phyloP scores from a whole-genome alignment of 2,329 filamentous ascomycete genomes.

The Cyphellophora europaea region DNA sequence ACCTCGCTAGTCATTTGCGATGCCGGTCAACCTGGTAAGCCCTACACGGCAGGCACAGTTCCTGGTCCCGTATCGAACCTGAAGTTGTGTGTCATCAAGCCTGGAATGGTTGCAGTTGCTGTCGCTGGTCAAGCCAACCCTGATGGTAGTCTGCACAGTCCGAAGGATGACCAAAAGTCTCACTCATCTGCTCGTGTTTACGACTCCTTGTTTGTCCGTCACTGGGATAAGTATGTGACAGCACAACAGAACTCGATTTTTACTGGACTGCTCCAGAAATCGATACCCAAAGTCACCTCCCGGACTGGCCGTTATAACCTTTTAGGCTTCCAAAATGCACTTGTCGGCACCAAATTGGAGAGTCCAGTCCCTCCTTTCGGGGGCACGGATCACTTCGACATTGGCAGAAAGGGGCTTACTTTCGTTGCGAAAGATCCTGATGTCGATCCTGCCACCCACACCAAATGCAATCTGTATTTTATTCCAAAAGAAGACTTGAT shows the following conservation, averaged over 20 bases:
- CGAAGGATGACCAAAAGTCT: conserved; percentile 38
- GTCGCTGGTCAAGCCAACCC: conserved; percentile 37
- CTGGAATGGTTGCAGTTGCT: conserved; percentile 35
- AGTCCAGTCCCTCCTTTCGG: conserved; percentile 40
- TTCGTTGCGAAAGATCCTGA: conserved; percentile 36
- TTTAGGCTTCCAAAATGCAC: conserved; percentile 34
- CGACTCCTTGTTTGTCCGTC: conserved; percentile 41
- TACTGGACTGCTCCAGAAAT: conserved; percentile 36
- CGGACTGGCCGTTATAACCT: conserved; percentile 27
- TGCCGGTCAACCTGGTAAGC: conserved; percentile 28
- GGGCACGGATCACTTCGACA: conserved; percentile 36
- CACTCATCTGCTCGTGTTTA: conserved; percentile 38
- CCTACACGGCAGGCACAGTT: conserved; percentile 36
- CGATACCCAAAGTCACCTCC: conserved; percentile 27
- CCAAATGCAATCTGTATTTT: conserved; percentile 36
- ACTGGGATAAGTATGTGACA: conserved; percentile 43
- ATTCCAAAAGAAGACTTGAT: conserved; percentile 34
- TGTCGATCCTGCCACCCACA: conserved; percentile 36
- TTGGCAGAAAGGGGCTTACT: conserved; percentile 29
- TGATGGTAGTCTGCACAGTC: conserved; percentile 40
- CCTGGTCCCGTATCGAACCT: conserved; percentile 36
- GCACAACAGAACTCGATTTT: conserved; percentile 42
- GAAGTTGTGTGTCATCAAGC: conserved; percentile 32
- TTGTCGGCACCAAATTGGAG: conserved; percentile 31
- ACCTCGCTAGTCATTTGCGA: conserved; percentile 36